These are phyloP conservation scores for Skeletonema menzelii DNA, from an alignment of 108 stramenopile species.

Conservation along the genomic window DNA sequence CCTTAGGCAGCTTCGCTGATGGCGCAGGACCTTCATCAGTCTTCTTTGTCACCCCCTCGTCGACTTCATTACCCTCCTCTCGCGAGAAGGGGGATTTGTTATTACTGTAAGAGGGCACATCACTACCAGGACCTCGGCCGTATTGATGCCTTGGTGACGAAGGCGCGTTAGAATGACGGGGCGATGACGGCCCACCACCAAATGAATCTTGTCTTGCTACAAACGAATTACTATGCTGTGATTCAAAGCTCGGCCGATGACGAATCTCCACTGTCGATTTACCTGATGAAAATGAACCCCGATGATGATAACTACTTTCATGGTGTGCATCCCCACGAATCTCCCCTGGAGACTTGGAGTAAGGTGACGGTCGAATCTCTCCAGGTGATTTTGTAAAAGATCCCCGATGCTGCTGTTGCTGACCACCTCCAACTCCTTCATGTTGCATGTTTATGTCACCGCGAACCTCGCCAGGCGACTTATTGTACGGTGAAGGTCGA, in stretches of 20 bases:
- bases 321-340: background rate
- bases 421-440: background rate
- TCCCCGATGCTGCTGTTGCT: background rate
- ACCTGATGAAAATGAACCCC: background rate
- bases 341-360: background rate
- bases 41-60: background rate
- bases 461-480: background rate
- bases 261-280: background rate
- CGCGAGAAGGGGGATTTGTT: background rate
- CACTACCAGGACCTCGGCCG: background rate
- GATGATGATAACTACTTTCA: background rate
- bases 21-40: background rate
- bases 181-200: background rate
- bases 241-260: background rate
- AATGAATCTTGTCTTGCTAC: slow-evolving; percentile 2
- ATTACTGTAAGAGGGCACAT: background rate
- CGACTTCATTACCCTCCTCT: background rate
- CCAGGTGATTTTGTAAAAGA: background rate
- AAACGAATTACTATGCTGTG: background rate
- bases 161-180: slow-evolving; percentile 1
- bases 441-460: background rate
- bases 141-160: slow-evolving; percentile 1
- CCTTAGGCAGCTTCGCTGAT: background rate
- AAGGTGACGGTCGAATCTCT: background rate
- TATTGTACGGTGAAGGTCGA: background rate